phyloP scores from a whole-genome alignment of 768 basidiomycete species.

The Kwoniella mangroviensis region DNA sequence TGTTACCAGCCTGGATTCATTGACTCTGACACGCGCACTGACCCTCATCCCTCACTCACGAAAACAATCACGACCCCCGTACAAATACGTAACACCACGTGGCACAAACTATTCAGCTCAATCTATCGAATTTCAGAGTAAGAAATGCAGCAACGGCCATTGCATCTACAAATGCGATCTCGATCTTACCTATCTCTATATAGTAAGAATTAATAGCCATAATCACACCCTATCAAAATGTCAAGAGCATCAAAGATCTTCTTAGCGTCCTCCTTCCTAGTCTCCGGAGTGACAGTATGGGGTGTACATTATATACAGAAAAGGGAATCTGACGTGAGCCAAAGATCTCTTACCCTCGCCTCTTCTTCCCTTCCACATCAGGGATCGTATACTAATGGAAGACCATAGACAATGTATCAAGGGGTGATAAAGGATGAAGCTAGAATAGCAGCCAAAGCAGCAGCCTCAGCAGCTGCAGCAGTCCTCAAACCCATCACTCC shows the following conservation, averaged over 20 bases:
- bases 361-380: neutral
- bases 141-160: neutral
- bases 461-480: slow-evolving; percentile 58
- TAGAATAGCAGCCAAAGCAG: slow-evolving; percentile 69
- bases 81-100: neutral
- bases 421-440: slow-evolving; percentile 89
- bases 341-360: neutral
- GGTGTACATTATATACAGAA: slow-evolving; percentile 86
- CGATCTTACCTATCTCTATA: neutral
- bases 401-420: slow-evolving; percentile 78
- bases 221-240: slow-evolving; percentile 57
- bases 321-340: slow-evolving; percentile 75
- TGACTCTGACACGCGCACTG: slow-evolving; percentile 8
- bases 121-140: neutral
- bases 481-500: slow-evolving; percentile 7
- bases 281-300: slow-evolving; percentile 77
- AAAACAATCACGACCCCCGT: neutral
- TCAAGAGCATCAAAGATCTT: slow-evolving; percentile 76
- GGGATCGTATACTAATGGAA: neutral
- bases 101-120: too few species aligned
- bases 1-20: neutral
- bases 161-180: neutral
- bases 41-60: neutral
- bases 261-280: slow-evolving; percentile 68
- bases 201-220: neutral